Evolutionary conservation across 2,329 filamentous ascomycete species (phyloP).

Genomic region (Sclerotinia borealis): DNA sequence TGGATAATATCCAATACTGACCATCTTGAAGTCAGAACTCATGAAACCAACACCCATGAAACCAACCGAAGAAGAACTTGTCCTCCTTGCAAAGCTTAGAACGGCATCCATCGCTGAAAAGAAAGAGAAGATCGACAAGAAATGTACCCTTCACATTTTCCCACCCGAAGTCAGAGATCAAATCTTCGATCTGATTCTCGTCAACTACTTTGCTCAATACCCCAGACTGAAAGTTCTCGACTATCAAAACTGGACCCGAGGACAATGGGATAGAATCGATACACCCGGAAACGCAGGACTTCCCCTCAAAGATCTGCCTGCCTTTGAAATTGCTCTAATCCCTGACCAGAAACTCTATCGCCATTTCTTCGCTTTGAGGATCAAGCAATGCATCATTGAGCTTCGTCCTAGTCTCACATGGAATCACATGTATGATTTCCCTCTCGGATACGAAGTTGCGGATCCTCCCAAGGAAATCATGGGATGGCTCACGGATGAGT

Average conservation of each 20-base stretch:
- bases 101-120: not conserved
- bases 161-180: not conserved
- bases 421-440: not conserved
- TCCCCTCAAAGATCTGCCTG: not conserved
- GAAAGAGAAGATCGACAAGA: not conserved
- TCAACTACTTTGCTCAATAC: not conserved
- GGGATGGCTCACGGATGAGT: not conserved
- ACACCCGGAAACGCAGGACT: not conserved
- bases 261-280: not conserved
- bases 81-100: not conserved
- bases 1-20: not conserved
- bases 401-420: not conserved
- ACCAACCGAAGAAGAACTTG: not conserved
- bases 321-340: not conserved
- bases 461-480: not conserved
- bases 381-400: not conserved
- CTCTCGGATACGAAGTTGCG: not conserved
- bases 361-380: not conserved
- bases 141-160: not conserved
- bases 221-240: not conserved
- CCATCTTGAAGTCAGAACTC: not conserved
- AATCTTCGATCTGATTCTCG: not conserved
- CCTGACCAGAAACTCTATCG: not conserved
- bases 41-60: not conserved
- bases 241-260: not conserved